Conservation (phyloP, 768 basidiomycete species). For the Phaffia tasmanica region DNA sequence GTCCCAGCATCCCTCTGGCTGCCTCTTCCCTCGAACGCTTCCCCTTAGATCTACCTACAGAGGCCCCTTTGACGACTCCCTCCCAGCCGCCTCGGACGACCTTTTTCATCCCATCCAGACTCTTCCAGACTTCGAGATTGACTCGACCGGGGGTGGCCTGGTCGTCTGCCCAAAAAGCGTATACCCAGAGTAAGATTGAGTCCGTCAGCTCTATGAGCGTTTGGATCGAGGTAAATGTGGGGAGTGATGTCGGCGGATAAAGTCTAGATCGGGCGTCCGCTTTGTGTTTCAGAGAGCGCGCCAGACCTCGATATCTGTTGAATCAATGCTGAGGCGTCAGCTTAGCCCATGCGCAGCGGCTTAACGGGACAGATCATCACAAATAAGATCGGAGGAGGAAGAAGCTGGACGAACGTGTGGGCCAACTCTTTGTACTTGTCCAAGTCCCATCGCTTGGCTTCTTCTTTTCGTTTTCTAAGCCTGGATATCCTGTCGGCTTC, state of each 20-base stretch:
- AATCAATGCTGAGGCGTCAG: background rate
- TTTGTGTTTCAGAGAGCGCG: conserved; percentile 17
- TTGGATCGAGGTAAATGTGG: conserved; percentile 12
- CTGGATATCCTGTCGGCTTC: background rate
- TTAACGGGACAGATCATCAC: background rate
- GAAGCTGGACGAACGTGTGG: background rate
- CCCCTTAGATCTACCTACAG: conserved; percentile 4
- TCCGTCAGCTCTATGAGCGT: conserved; percentile 24
- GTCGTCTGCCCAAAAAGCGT: conserved; percentile 26
- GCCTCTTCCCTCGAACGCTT: conserved; percentile 1
- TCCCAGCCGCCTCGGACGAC: conserved; percentile 21
- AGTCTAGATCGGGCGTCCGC: conserved; percentile 20
- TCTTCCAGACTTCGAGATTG: conserved; percentile 22
- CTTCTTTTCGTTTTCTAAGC: conserved; percentile 1
- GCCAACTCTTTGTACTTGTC: conserved; percentile 16
- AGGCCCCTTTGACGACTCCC: conserved; percentile 14
- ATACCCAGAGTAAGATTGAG: conserved; percentile 26
- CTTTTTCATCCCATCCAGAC: conserved; percentile 25
- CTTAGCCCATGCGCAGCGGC: background rate
- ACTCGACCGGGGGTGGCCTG: conserved; percentile 20
- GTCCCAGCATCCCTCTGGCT: conserved; percentile 7
- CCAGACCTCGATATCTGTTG: conserved; percentile 15
- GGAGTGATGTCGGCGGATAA: conserved; percentile 5
- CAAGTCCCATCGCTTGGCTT: conserved; percentile 2
- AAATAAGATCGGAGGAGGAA: background rate